These are phyloP conservation scores for Zanthoxylum bungeanum DNA, from an alignment of 345 rosid genomes.

Conservation along the genomic window DNA sequence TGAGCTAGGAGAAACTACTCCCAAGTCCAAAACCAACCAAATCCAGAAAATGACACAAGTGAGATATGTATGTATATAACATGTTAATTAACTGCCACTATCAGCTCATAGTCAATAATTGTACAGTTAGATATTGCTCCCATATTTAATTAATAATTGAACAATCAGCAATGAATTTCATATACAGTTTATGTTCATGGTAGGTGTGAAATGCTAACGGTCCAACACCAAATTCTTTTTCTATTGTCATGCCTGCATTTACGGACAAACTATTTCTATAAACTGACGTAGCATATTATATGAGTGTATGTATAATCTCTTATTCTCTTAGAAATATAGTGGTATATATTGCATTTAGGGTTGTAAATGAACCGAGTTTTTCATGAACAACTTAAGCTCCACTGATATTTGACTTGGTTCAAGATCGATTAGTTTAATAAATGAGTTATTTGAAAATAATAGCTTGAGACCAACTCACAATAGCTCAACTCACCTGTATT, in stretches of 20 bases:
- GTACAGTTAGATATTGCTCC: background rate
- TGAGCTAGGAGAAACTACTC: no score
- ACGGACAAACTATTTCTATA: background rate
- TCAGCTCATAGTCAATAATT: background rate
- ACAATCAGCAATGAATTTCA: background rate
- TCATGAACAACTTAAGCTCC: no score
- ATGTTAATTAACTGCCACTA: background rate
- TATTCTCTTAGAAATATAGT: no score
- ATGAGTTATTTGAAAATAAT: no score
- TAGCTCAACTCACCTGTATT: no score
- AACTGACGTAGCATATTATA: no score
- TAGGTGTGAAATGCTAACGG: background rate
- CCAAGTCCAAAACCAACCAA: conserved; percentile 10
- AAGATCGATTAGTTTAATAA: no score
- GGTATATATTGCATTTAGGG: no score
- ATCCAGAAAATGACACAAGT: conserved; percentile 3
- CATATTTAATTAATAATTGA: background rate
- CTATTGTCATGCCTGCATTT: background rate
- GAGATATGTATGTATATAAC: background rate
- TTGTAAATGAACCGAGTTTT: no score
- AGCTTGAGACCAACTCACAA: no score
- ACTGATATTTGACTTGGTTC: no score
- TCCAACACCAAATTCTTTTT: background rate
- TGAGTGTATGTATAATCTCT: no score
- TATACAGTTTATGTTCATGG: background rate